Conservation (phyloP, 2,329 filamentous ascomycete species). For the Cryoendolithus antarcticus region DNA sequence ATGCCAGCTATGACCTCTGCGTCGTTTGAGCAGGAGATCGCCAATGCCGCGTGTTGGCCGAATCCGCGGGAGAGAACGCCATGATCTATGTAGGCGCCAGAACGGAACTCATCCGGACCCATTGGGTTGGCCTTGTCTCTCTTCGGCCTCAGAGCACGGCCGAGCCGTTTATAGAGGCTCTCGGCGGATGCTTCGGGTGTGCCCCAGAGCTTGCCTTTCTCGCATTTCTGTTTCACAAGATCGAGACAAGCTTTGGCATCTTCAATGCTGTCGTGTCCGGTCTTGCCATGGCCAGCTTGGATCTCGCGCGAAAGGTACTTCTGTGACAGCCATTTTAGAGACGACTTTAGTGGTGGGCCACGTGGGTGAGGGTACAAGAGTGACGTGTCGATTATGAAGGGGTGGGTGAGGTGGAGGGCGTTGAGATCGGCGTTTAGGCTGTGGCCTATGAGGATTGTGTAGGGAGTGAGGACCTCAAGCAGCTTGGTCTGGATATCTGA, state of each 20-base stretch:
- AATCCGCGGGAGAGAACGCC: constrained; percentile 59
- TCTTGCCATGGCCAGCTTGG: constrained; percentile 59
- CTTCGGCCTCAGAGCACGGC: constrained; percentile 28
- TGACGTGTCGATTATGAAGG: constrained; percentile 85
- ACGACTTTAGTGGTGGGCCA: constrained; percentile 79
- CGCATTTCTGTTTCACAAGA: constrained; percentile 88
- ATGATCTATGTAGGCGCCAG: constrained; percentile 76
- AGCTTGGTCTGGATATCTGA: constrained; percentile 70
- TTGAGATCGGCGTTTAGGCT: constrained; percentile 74
- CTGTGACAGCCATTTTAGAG: constrained; percentile 76
- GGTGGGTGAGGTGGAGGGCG: constrained; percentile 75
- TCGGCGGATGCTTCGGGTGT: constrained; percentile 67
- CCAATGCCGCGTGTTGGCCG: constrained; percentile 42
- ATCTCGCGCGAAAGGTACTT: constrained; percentile 82
- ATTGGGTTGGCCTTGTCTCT: constrained; percentile 26
- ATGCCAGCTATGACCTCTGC: constrained; percentile 45
- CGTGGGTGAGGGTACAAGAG: constrained; percentile 83
- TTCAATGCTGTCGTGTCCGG: constrained; percentile 84
- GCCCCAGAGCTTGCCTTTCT: constrained; percentile 80
- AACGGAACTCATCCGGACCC: constrained; percentile 37
- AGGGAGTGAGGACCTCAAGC: constrained; percentile 56
- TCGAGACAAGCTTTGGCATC: constrained; percentile 86
- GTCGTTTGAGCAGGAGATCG: constrained; percentile 46
- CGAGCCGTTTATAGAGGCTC: constrained; percentile 77
- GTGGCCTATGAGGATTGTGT: constrained; percentile 66